Evolutionary conservation across 2,329 filamentous ascomycete genomes (phyloP), one percentile per base, ranked within the genome.

Genomic region (Aureobasidium sp.): DNA sequence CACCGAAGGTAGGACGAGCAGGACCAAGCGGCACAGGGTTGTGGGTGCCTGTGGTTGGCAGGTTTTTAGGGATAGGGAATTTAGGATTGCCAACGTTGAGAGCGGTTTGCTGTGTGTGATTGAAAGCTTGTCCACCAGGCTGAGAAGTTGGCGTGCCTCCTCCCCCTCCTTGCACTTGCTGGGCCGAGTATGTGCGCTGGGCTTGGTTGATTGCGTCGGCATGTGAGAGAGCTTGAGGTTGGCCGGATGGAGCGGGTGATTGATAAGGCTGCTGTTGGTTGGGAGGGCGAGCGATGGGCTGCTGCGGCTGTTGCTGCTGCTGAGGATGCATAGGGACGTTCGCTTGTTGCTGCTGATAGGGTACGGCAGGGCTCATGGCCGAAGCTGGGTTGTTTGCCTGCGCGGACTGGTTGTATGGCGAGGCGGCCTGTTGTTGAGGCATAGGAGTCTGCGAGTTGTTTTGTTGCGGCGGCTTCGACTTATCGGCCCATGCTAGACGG

Each of bases 1-100:
- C 91, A 55, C 88, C 88, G 70, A 94, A 83, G 0, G 93, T 96
- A n/a, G 94, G 94, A 8, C 94, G 87, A 12, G 77, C 84, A 71
- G 77, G 84, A 66, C 76, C 84, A 86, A 93, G 87, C 12, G 82
- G 74, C 26, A 96, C 91, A 1, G 91, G 87, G 64, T 87, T 83
- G 5, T 90, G 90, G 47, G 87, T 80, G 58, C 85, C 81, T 7
- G 87, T 84, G 50, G 88, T 87, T 32, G 57, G 57, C 52, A 97
- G 81, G 42, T 83, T 85, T 75, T 95, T 96, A 2, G 91, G 87
- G 55, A 96, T 96, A 0, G 87, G 87, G 79, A 94, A 88, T 72
- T 91, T 91, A 50, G 80, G 77, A 67, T 81, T 83, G 76, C 57
- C 57, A n/a, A 72, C 71, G 53, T 73, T 69, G 64, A 64, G 66